These are phyloP conservation scores for Ganoderma lingzhi DNA, from an alignment of 1,284 basidiomycete species.

Conservation along the genomic window DNA sequence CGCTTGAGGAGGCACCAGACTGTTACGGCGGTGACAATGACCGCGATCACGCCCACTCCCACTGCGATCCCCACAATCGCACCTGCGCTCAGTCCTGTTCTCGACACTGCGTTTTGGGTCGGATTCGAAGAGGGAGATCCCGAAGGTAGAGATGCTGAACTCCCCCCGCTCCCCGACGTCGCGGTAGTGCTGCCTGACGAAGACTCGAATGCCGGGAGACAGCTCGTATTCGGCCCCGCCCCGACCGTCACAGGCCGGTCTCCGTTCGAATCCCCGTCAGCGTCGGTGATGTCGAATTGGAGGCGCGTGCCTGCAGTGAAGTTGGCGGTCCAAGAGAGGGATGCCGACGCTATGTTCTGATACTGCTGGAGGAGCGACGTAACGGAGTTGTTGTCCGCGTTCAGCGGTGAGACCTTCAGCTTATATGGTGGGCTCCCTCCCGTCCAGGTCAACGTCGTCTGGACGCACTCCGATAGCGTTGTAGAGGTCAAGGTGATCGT, in stretches of 20 bases:
- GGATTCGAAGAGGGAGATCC: neutral
- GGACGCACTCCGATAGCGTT: neutral
- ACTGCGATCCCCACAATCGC: slow-evolving; percentile 8
- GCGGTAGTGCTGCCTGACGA: neutral
- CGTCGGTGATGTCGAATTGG: slow-evolving; percentile 7
- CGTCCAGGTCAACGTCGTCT: neutral
- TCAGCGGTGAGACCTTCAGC: neutral
- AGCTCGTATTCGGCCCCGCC: slow-evolving; percentile 11
- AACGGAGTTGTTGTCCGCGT: neutral
- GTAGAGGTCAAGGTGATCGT: neutral
- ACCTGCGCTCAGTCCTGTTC: slow-evolving; percentile 5
- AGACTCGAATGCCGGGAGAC: neutral
- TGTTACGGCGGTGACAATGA: neutral
- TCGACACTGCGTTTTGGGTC: neutral
- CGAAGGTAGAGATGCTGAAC: neutral
- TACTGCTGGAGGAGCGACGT: slow-evolving; percentile 1
- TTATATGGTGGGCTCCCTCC: slow-evolving; percentile 54
- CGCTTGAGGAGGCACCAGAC: slow-evolving; percentile 12
- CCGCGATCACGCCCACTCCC: slow-evolving; percentile 1
- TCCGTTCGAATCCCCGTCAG: neutral
- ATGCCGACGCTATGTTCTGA: neutral
- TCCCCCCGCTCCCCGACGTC: neutral
- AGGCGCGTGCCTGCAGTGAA: slow-evolving; percentile 7
- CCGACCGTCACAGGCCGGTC: neutral
- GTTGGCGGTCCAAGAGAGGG: slow-evolving; percentile 9